phyloP scores from a whole-genome alignment of 1,139 yeast species.

The Ogataea hybrid region DNA sequence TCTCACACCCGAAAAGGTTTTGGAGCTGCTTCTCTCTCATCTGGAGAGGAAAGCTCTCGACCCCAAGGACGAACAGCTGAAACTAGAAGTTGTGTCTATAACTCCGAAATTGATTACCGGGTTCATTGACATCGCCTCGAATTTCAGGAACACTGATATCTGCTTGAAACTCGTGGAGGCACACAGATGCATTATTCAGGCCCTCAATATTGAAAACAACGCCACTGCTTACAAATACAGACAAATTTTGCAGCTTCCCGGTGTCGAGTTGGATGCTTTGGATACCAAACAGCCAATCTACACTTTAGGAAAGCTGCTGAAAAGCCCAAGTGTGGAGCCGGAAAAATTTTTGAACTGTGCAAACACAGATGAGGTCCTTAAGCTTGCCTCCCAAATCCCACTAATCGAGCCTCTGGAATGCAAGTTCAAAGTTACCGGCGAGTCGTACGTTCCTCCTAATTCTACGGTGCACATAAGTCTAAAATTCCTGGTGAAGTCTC shows the following conservation, averaged over 20 bases:
- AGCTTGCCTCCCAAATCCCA: conserved; percentile 68
- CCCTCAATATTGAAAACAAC: conserved; percentile 54
- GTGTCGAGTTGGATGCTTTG: conserved; percentile 45
- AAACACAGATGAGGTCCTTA: conserved; percentile 48
- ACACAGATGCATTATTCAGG: conserved; percentile 74
- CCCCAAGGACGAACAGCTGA: conserved; percentile 39
- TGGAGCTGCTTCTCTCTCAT: conserved; percentile 53
- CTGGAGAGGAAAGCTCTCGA: conserved; percentile 43
- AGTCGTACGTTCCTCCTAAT: conserved; percentile 67
- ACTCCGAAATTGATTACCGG: conserved; percentile 71
- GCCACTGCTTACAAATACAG: conserved; percentile 56
- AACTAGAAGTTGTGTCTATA: conserved; percentile 56
- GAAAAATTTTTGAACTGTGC: conserved; percentile 41
- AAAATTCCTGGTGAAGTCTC: conserved; percentile 74
- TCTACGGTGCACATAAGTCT: conserved; percentile 74
- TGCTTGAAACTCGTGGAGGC: conserved; percentile 62
- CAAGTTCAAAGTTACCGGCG: conserved; percentile 87
- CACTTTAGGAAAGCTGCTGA: conserved; percentile 67
- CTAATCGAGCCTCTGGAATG: conserved; percentile 66
- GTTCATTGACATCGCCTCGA: conserved; percentile 75
- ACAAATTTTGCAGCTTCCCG: conserved; percentile 69
- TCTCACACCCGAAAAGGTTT: conserved; percentile 46
- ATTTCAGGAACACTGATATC: conserved; percentile 71
- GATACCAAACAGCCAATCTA: conserved; percentile 44
- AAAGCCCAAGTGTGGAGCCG: conserved; percentile 54